phyloP scores from a whole-genome alignment of 495 filamentous ascomycete genomes.

The Tuber melanosporum region DNA sequence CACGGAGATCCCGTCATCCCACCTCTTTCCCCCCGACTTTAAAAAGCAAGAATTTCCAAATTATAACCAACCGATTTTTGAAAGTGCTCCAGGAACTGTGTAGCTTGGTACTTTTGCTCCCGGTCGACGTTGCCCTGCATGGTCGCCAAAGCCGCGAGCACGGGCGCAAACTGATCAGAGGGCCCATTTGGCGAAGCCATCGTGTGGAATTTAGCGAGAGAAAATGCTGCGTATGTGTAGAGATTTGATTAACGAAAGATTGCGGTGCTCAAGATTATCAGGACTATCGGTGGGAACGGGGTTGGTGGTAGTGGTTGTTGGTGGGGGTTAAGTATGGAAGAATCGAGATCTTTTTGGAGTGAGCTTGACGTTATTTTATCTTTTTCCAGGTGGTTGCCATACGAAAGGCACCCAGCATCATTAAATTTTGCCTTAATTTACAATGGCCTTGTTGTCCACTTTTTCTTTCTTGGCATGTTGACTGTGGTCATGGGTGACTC shows the following conservation, averaged over 20 bases:
- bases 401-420: not conserved
- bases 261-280: not conserved
- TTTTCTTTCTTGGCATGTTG: not conserved
- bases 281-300: not conserved
- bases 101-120: conserved; percentile 78
- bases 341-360: conserved; percentile 4
- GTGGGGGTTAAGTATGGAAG: not conserved
- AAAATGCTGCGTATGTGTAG: not conserved
- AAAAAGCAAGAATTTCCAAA: conserved; percentile 38
- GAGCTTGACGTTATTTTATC: not conserved
- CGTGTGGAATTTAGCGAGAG: conserved; percentile 22
- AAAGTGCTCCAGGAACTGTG: conserved; percentile 86
- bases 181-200: conserved; percentile 62
- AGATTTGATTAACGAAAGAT: conserved; percentile 3
- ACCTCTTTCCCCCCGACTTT: conserved; percentile 36
- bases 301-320: not conserved
- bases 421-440: not conserved
- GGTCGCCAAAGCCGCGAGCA: conserved; percentile 78
- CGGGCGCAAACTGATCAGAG: conserved; percentile 64
- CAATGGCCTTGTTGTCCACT: not conserved
- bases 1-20: conserved; percentile 17
- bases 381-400: conserved; percentile 3
- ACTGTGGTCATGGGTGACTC: not conserved
- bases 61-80: conserved; percentile 83
- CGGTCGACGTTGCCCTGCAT: conserved; percentile 80